Percentiles rank a stretch among this genome's conserved stretches.
These are phyloP conservation scores for Zancudomyces culisetae DNA, from an alignment of 371 early-diverging fungal species.

Conservation along the genomic window DNA sequence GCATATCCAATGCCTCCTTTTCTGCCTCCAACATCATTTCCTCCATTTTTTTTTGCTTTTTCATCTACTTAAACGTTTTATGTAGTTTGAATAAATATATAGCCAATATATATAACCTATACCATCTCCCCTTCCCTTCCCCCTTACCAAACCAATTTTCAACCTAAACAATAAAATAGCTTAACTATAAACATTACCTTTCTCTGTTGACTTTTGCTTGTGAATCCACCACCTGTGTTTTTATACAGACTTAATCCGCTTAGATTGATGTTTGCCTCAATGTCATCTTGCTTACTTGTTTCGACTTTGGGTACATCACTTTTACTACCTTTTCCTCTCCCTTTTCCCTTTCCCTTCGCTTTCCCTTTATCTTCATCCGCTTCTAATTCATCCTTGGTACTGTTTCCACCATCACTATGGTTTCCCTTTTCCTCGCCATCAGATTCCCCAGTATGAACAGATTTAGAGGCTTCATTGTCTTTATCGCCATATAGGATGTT, in stretches of 20 bases:
- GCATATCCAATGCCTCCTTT: conserved; percentile 51
- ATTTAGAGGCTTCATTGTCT: background rate
- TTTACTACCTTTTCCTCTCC: too few species aligned
- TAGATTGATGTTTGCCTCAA: too few species aligned
- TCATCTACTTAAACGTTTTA: too few species aligned
- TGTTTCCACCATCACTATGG: background rate
- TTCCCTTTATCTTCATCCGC: background rate
- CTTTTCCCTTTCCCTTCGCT: background rate
- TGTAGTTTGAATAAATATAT: conserved; percentile 14
- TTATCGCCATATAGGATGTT: background rate
- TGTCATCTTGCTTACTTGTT: too few species aligned
- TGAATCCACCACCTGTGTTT: conserved; percentile 1
- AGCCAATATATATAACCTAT: background rate
- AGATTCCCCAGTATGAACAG: background rate
- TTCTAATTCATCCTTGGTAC: background rate
- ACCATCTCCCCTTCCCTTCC: background rate
- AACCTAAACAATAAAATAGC: background rate
- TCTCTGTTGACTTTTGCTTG: conserved; percentile 19
- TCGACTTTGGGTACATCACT: too few species aligned
- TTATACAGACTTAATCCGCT: too few species aligned
- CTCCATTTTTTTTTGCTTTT: conserved; percentile 51
- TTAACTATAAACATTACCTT: conserved; percentile 5
- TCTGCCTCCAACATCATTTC: conserved; percentile 57
- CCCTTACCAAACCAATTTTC: background rate
- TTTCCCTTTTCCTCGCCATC: background rate